Evolutionary conservation across 352 stramenopile genomes (phyloP).

Genomic region (Globisporangium nunn): DNA sequence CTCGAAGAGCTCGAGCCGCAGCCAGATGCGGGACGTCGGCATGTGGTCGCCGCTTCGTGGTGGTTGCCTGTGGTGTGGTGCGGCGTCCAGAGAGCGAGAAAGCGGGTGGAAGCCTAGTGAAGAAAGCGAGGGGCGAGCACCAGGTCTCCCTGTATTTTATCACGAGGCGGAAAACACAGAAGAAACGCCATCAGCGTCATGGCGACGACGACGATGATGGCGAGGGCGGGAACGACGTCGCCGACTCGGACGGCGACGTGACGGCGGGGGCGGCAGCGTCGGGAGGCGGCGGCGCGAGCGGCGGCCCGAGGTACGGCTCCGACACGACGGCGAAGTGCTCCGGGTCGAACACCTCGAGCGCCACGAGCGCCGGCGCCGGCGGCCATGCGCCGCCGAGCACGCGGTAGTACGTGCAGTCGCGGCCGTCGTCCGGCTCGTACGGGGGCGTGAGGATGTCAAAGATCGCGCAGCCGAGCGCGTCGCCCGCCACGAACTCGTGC

Average conservation of each 20-base stretch:
- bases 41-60: constrained; percentile 13
- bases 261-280: not conserved
- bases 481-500: constrained; percentile 69
- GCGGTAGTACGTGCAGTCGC: constrained; percentile 75
- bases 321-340: constrained; percentile 46
- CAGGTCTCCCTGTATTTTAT: not conserved
- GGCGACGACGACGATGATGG: constrained; percentile 3
- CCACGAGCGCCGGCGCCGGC: constrained; percentile 8
- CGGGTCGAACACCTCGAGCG: constrained; percentile 45
- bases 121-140: not conserved
- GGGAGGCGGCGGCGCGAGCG: constrained; percentile 9
- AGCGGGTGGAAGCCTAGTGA: not conserved
- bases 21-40: constrained; percentile 51
- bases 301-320: constrained; percentile 41
- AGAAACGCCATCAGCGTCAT: not conserved
- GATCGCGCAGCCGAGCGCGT: constrained; percentile 69
- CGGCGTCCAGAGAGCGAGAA: too few relatives aligned
- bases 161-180: not conserved
- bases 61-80: not conserved
- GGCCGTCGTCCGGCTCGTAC: constrained; percentile 56
- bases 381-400: constrained; percentile 22
- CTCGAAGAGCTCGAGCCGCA: constrained; percentile 83
- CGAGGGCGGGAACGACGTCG: constrained; percentile 5
- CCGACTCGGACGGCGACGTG: constrained; percentile 4
- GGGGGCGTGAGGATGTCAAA: constrained; percentile 85